A percentile compares a stretch with the other conserved stretches of the same genome.
These are phyloP conservation scores for Leccinum longicurvipes DNA, from an alignment of 768 basidiomycete genomes.

Conservation along the genomic window DNA sequence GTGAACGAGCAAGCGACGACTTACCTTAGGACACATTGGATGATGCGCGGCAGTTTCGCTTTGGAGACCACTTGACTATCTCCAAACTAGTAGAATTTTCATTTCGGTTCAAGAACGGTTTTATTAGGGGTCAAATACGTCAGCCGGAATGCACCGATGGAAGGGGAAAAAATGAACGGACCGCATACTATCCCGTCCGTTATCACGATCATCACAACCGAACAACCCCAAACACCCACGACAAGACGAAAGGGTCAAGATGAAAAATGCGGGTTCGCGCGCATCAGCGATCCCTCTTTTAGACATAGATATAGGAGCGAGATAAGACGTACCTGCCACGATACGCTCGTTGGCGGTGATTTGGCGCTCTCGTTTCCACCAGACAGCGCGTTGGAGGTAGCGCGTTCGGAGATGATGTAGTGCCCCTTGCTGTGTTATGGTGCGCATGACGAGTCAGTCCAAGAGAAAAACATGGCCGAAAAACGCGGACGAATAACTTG, in stretches of 20 bases:
- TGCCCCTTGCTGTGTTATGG: constrained; percentile 53
- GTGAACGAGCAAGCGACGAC: constrained; percentile 4
- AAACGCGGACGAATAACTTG: constrained; percentile 12
- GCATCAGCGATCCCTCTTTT: constrained; percentile 19
- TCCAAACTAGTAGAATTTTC: constrained; percentile 53
- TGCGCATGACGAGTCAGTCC: background rate
- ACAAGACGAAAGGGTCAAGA: background rate
- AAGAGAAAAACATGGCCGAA: background rate
- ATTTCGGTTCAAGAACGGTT: constrained; percentile 6
- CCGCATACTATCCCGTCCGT: constrained; percentile 52
- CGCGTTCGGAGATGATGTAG: constrained; percentile 68
- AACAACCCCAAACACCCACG: background rate
- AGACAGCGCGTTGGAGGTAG: constrained; percentile 8
- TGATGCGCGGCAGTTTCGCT: constrained; percentile 63
- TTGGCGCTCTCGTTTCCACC: constrained; percentile 55
- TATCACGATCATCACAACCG: background rate
- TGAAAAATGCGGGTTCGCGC: background rate
- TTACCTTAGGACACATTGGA: constrained; percentile 72
- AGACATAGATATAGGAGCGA: constrained; percentile 6
- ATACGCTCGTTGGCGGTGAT: constrained; percentile 53
- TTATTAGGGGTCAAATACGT: background rate
- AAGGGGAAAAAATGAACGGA: constrained; percentile 34
- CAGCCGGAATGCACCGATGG: background rate
- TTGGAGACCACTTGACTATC: constrained; percentile 70
- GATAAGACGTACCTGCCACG: constrained; percentile 62